Base-by-base conservation (phyloP, 73 alveolate genomes). In the Symbiodinium pilosum region DNA sequence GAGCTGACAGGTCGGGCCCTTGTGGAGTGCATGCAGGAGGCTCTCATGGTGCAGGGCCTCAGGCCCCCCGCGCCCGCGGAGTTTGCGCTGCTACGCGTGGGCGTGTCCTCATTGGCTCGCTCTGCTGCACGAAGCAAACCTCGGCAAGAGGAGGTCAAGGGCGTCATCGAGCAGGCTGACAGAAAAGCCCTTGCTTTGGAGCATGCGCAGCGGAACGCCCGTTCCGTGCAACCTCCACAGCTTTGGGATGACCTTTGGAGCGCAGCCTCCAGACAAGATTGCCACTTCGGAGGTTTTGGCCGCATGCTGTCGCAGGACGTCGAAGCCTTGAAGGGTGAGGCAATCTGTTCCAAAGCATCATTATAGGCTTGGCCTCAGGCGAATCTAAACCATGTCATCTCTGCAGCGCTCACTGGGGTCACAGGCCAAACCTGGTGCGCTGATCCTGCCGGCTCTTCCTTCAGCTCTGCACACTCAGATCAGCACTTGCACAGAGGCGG, bases 141-240 rank as follows among this genome's bases (percentile, higher is more conserved):
- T 7, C 2, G 56, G 11, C 12, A 32, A 41, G 52, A 30, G 43
- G 85, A 73, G 85, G 85, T 73, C 24, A 42, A 73, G 43, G 85
- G 44, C 32, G 41, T 34, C 44, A 36, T 73, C 44, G 85, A 73
- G 43, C 32, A 28, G 28, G 44, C 43, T n/a, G 85, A 73, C 85
- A 12, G 44, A n/a, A 73, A 73, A 36, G 95, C 95, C 73, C 43
- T 28, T 3, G 43, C 43, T 0, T 43, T 88, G 87, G 87, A 88
- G 73, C 95, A 40, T 14, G 47, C 38, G 28, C 95, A 40, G 34
- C 95, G 95, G 69, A 38, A 41, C 69, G 21, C 43, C 8, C 95
- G 95, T 38, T 88, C 95, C 51, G 95, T 88, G 87, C 95, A 88
- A 47, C 95, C 95, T 26, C 95, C 93, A 32, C 83, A 43, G 83